phyloP scores from a whole-genome alignment of 306 rosid genomes.

The Luffa acutangula region DNA sequence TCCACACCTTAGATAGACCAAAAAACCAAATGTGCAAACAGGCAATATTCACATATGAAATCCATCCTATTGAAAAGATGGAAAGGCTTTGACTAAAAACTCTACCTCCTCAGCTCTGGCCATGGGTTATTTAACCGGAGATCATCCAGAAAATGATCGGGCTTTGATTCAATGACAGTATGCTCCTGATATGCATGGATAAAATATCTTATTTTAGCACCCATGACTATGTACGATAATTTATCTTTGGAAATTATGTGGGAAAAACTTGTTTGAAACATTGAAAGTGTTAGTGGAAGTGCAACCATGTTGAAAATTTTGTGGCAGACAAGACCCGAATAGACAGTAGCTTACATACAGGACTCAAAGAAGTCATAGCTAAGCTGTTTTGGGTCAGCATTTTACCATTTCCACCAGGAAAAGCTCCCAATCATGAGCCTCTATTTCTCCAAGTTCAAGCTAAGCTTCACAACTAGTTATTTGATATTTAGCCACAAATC shows the following conservation, averaged over 20 bases:
- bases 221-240: constrained; percentile 13
- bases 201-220: constrained; percentile 8
- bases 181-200: constrained; percentile 59
- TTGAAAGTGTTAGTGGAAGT: neutral
- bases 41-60: neutral
- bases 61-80: neutral
- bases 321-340: neutral
- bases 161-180: constrained; percentile 89
- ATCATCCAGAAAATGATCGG: constrained; percentile 95
- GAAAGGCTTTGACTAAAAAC: constrained; percentile 10
- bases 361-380: neutral
- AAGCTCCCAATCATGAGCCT: constrained; percentile 2
- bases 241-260: neutral
- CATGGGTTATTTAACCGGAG: constrained; percentile 96
- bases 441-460: constrained; percentile 9
- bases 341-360: neutral
- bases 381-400: neutral
- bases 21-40: neutral
- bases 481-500: neutral
- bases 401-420: constrained; percentile 7
- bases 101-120: constrained; percentile 84
- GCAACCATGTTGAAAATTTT: neutral
- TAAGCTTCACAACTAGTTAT: neutral
- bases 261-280: neutral
- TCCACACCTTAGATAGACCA: neutral